phyloP scores from a whole-genome alignment of 345 rosid genomes.

The Sonneratia caseolaris region DNA sequence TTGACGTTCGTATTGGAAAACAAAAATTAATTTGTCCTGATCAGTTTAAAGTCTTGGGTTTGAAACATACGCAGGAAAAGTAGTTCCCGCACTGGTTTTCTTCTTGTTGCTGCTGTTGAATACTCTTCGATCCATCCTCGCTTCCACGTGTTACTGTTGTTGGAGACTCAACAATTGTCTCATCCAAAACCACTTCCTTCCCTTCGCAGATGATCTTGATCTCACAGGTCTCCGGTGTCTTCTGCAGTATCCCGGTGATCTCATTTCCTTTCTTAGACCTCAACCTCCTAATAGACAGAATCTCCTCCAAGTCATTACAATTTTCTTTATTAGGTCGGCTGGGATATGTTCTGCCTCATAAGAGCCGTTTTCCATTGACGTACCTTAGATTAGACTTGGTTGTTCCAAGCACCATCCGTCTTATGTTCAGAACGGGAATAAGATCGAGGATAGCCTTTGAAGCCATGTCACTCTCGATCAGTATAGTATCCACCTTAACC shows the following conservation, averaged over 20 bases:
- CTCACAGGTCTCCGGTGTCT: slow-evolving; percentile 45
- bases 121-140: slow-evolving; percentile 6
- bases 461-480: slow-evolving; percentile 62
- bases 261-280: slow-evolving; percentile 40
- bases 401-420: slow-evolving; percentile 68
- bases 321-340: not conserved
- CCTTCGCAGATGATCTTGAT: slow-evolving; percentile 59
- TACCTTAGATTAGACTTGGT: slow-evolving; percentile 51
- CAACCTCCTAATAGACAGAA: slow-evolving; percentile 30
- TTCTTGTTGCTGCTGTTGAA: slow-evolving; percentile 5
- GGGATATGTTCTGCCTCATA: not conserved
- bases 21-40: too few relatives aligned
- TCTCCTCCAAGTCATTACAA: not conserved
- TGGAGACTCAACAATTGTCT: slow-evolving; percentile 8
- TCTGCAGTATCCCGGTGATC: slow-evolving; percentile 38
- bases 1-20: too few relatives aligned
- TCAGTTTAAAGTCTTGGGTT: not conserved
- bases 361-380: not conserved
- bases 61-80: slow-evolving; percentile 14
- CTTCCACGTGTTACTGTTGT: slow-evolving; percentile 10
- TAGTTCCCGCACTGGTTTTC: slow-evolving; percentile 15
- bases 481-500: slow-evolving; percentile 66
- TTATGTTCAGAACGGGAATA: slow-evolving; percentile 57
- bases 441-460: slow-evolving; percentile 60
- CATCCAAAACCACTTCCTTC: slow-evolving; percentile 31